A percentile compares a stretch with the other conserved stretches of the same genome.
Evolutionary conservation across 2,329 filamentous ascomycete species (phyloP).

Genomic region (Trichothecium sympodiale): DNA sequence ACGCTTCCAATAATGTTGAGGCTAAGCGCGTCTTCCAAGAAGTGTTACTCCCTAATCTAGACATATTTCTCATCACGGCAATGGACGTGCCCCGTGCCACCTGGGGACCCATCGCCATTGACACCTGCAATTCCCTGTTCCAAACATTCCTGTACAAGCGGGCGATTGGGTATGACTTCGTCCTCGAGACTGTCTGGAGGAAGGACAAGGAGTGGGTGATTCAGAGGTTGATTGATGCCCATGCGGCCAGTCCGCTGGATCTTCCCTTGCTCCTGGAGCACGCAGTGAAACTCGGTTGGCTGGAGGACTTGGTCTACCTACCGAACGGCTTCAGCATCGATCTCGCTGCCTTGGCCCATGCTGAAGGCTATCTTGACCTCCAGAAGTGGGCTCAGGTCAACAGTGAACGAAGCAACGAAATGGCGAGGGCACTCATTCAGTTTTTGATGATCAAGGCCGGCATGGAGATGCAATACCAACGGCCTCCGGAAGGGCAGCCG

Average conservation of each 20-base stretch:
- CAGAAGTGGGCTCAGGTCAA: slow-evolving; percentile 69
- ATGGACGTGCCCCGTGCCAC: slow-evolving; percentile 63
- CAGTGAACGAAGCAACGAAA: slow-evolving; percentile 52
- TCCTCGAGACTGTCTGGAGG: slow-evolving; percentile 83
- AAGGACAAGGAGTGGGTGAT: slow-evolving; percentile 84
- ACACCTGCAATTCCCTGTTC: slow-evolving; percentile 68
- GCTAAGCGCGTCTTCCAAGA: slow-evolving; percentile 56
- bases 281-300: slow-evolving; percentile 71
- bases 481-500: slow-evolving; percentile 51
- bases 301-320: slow-evolving; percentile 67
- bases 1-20: slow-evolving; percentile 51
- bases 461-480: slow-evolving; percentile 65
- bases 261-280: slow-evolving; percentile 41
- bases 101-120: slow-evolving; percentile 63
- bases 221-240: slow-evolving; percentile 68
- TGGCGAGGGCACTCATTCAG: slow-evolving; percentile 61
- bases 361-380: slow-evolving; percentile 68
- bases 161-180: slow-evolving; percentile 64
- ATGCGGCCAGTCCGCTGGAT: slow-evolving; percentile 57
- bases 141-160: slow-evolving; percentile 74
- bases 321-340: slow-evolving; percentile 81
- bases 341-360: slow-evolving; percentile 74
- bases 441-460: slow-evolving; percentile 80
- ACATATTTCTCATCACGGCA: slow-evolving; percentile 68
- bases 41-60: slow-evolving; percentile 61